Base-by-base conservation (phyloP, 805 yeast genomes). In the Kodamaea kaohsiungensis region DNA sequence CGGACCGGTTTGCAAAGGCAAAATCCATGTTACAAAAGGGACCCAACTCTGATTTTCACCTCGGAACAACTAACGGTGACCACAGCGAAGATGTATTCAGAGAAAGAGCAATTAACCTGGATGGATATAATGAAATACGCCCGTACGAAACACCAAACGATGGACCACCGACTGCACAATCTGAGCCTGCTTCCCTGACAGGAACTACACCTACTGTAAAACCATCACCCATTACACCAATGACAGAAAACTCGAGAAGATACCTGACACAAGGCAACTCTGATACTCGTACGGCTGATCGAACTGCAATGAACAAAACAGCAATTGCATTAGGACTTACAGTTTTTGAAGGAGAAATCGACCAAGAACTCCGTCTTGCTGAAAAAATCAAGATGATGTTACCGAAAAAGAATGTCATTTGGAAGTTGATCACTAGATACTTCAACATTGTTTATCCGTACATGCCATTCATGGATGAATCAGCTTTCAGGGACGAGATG, bases 341-440 rank as follows among this genome's bases (percentile, higher is more conserved):
- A 1, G 64, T 63, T 43, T 66, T 62, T 43, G 75, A 73, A 48
- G 70, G 72, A 1, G 66, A 67, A 49, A 53, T 72, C 43, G 63
- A 63, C 45, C 51, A 55, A 2, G 70, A 68, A 39, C 58, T 78
- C 17, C 69, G 76, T 51, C 71, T 78, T 49, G 70, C 73, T 50
- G 77, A 78, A 53, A 69, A 76, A n/a, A 73, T 77, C 22, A 68
- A 71, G 52, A 66, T 70, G 47, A 51, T 62, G 10, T 15, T 46
- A 5, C 48, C 48, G 15, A 15, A 37, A 12, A n/a, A 30, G n/a
- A 33, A 18, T 12, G 18, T 46, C 25, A 46, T 61, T 12, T 57
- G 59, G 63, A 51, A 52, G 17, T 54, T 22, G 2, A 48, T 48
- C 19, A 27, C 39, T 6, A 38, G 51, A 27, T 65, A 56, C 39